Base-by-base conservation (phyloP, 1,284 basidiomycete genomes). In the Inonotus hispidus region DNA sequence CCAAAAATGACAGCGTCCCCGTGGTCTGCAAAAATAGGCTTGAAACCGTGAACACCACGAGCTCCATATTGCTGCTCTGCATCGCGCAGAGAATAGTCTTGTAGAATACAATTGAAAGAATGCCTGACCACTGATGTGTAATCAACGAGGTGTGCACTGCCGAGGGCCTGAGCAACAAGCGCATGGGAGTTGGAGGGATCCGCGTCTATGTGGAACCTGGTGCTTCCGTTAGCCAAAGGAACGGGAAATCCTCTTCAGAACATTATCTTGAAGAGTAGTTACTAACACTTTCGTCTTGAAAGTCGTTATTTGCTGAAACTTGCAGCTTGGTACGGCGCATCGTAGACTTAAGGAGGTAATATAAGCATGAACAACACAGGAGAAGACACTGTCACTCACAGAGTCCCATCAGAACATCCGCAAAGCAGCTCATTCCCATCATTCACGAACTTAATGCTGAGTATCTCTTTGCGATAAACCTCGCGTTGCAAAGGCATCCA, bases 361-460 rank as follows among this genome's bases (percentile, higher is more conserved):
- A 7, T 49, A 11, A 41, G 27, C 21, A 43, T 37, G 7, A 21
- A 8, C 19, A 13, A 11, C 8, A 38, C 19, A 45, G 1, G 23
- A 45, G 3, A 37, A 6, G 14, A 35, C 16, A 27, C 35, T 5
- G 21, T 63, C 47, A 71, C 82, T 68, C 68, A 87, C 85, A 88
- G 65, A 21, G 83, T 81, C n/a, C 86, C 85, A 66, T 88, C 85
- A 53, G 76, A 77, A 25, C 85, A 86, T 1, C 84, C 86, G 0
- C 86, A 85, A n/a, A 88, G 71, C 56, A 88, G 71, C 45, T 82
- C 82, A 45, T 77, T 74, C 1, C 86, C 86, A 39, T 81, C 82
- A 32, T 83, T 78, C 2, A 85, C 74, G 66, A 88, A 87, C 65
- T 75, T 77, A 61, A 88, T 77, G 2, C 79, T 76, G 3, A 83